Base-by-base conservation (phyloP, 2,329 filamentous ascomycete species). In the Pseudogymnoascus sp. region DNA sequence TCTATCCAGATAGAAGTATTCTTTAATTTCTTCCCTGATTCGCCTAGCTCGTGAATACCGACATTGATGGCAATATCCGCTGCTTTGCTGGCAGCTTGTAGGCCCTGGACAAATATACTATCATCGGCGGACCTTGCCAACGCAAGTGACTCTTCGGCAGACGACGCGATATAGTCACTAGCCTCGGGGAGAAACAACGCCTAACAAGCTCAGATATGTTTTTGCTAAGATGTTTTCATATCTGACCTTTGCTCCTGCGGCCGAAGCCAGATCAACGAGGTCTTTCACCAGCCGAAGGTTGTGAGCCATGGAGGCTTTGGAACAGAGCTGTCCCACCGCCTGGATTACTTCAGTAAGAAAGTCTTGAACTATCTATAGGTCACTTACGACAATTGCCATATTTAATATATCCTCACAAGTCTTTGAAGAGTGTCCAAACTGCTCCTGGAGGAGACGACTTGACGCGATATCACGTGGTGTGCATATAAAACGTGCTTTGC, bases 151-250 rank as follows among this genome's bases (percentile, higher is more conserved):
- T 93, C 87, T 10, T 83, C 75, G 2, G 87, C 80, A 0, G 85
- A 87, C 1, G 82, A 79, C 19, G 86, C 89, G 70, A 97, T 92
- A 79, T 96, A 97, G 78, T 96, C 92, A 63, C 69, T 68, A 10
- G 93, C 93, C 81, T 97, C 93, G 11, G 93, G 93, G 61, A 97
- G 87, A 78, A 98, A 97, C 60, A 97, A 83, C 16, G 89, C 85
- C 84, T 90, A 66, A 60, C 12, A n/a, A 38, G 35, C 35, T 60
- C 59, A 60, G 59, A 60, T 41, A 60, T 35, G 28, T 33, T 35
- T 56, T 56, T 56, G 50, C 6, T 2, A 60, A 24, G 56, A 37
- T 46, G n/a, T 14, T 38, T 62, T 37, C 22, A 26, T 37, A 61
- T 67, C 74, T 64, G 70, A 92, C 90, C 81, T 92, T 89, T 62